Base-by-base conservation (phyloP, 164 flowering plant genomes). In the Vitis amurensis region DNA sequence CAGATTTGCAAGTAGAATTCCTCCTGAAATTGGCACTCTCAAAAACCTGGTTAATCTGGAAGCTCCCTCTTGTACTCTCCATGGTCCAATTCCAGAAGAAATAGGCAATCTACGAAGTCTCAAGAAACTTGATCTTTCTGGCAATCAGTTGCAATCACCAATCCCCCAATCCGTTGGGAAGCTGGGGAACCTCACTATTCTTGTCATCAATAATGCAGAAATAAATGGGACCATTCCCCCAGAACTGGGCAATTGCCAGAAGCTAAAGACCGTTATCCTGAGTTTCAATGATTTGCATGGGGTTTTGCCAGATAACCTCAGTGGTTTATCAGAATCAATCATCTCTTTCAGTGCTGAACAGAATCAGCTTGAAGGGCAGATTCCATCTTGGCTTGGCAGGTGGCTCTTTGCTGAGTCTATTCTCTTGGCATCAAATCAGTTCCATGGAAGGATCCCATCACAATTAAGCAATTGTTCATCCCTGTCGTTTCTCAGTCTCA, bases 201-300 rank as follows among this genome's bases (percentile, higher is more conserved):
- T 68, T 12, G 51, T 15, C 50, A 49, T 70, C 59, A 47, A 44
- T 8, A 63, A 49, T 52, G 29, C 73, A 62, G 61, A 30, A 61
- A 47, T 70, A 59, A 70, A 70, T 70, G 73, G 73, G 11, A 19
- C 73, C 10, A 62, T 70, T 15, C 73, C 73, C 12, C 52, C 27
- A 23, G 62, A 52, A 59, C 62, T 17, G 67, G 67, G 11, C 27
- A 61, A 62, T 37, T 23, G 27, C 27, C 27, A 23, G 15, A 62
- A 62, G n/a, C 61, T 62, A 8, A 62, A 70, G 55, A 30, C 67
- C 15, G 8, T 70, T 49, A 29, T 37, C 11, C 66, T 69, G 15
- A n/a, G 51, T 4, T 70, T 62, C 31, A 62, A 70, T 47, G 60
- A 70, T 44, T 23, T 59, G 61, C 9, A 51, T 66, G 4, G 67